Base-by-base conservation (phyloP, 1,139 yeast genomes). In the Ogataea hybrid region DNA sequence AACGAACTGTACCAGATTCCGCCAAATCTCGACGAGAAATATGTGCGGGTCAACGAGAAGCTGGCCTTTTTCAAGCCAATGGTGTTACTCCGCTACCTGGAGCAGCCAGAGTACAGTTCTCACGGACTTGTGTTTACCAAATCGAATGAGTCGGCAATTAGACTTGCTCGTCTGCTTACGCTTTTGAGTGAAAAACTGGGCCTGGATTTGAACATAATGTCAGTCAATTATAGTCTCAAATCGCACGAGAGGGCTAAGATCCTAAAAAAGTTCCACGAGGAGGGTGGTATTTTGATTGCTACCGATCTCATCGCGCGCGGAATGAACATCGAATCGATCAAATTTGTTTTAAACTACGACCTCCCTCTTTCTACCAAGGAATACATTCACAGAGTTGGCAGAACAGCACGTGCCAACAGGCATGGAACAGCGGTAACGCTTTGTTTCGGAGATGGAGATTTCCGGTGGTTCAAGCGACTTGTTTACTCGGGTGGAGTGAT, bases 251-350 rank as follows among this genome's bases (percentile, higher is more conserved):
- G 58, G 40, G 39, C 41, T 30, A 52, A 50, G 31, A 45, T 57
- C 1, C 69, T 92, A 39, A 70, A 75, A 37, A 72, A 71, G 9
- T 89, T 90, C 56, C 68, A 77, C n/a, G 23, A 33, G 3, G 63
- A 76, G 6, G 62, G 61, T 5, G 62, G 63, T 5, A 64, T 90
- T 7, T 68, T 90, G 46, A 82, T 89, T 8, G 88, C 95, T 21
- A 92, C 98, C 0, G 99, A 92, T 64, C 75, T 92, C 56, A 86
- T 94, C 59, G 87, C 97, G 14, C 81, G 99, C 65, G 99, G 99
- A 68, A 78, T 92, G 32, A 96, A 92, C 66, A 74, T 94, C 37
- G 67, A 75, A 8, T 72, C 81, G 6, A 79, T 94, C 38, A 73
- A 80, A 23, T 79, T 81, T 48, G 97, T 92, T 11, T 66, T 92